Evolutionary conservation across 1,139 yeast genomes (phyloP).

Genomic region (Magnusiomyces suaveolens): DNA sequence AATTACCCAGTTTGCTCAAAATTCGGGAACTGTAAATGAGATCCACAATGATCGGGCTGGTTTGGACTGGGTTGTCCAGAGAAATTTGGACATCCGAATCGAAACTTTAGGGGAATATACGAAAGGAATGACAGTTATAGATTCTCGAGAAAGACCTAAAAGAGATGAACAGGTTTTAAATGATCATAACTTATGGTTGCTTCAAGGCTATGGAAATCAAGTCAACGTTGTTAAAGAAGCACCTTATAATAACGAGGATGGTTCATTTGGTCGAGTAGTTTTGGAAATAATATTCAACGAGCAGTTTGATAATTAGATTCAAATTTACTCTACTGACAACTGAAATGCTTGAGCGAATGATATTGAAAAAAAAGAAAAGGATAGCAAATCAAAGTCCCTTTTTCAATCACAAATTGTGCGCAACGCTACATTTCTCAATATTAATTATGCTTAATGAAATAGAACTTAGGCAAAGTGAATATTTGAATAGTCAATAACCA

Average conservation of each 20-base stretch:
- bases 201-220: conserved; percentile 24
- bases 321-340: no score
- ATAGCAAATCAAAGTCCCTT: no score
- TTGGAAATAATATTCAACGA: conserved; percentile 10
- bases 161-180: conserved; percentile 16
- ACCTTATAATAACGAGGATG: conserved; percentile 18
- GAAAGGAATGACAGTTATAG: conserved; percentile 32
- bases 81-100: conserved; percentile 32
- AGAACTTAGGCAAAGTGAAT: no score
- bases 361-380: no score
- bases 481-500: no score
- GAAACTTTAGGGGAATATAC: conserved; percentile 35
- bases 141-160: conserved; percentile 30
- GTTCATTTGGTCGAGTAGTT: conserved; percentile 17
- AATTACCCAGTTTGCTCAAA: conserved; percentile 11
- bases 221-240: conserved; percentile 25
- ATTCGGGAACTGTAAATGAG: background rate
- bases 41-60: background rate
- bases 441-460: background rate
- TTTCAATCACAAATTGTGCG: no score
- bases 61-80: conserved; percentile 25
- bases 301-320: background rate
- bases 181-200: conserved; percentile 27
- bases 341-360: no score
- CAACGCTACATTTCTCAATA: no score